Base-by-base conservation (phyloP, 2,329 filamentous ascomycete species). In the Beauveria sp. region DNA sequence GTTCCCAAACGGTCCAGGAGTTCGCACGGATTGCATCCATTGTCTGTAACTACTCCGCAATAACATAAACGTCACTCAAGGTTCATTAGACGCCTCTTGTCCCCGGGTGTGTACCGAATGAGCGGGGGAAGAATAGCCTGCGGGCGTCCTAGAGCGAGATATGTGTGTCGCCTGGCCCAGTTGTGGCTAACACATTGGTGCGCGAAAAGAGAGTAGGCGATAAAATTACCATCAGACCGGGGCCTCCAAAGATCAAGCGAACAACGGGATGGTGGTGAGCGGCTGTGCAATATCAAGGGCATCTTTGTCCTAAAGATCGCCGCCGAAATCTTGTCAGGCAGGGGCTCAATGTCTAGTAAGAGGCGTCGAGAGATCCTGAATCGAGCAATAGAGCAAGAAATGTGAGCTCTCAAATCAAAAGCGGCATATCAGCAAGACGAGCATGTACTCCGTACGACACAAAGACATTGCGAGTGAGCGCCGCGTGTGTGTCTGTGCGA, bases 131-230 rank as follows among this genome's bases (percentile, higher is more conserved):
- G 50, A 50, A 42, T 18, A 43, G 10, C 28, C n/a, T 57, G 55
- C 43, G 20, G 22, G 22, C n/a, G 42, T 42, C 51, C 22, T 12
- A 14, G 8, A 26, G 24, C 47, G 24, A 42, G 56, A 58, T 30
- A 8, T 4, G 28, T 26, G 30, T 22, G 47, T 50, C 42, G 55
- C 55, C 50, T 30, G 28, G 55, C 55, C 57, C 57, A 59, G 47
- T 59, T 59, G 57, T 59, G 57, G 57, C 57, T 59, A 59, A 45
- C 34, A 59, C 47, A 59, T 52, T 52, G 34, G n/a, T 26, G 34
- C 30, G 10, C 12, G 34, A 14, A 26, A 14, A 38, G 34, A 38
- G 24, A 22, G 49, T 53, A 46, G 26, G 24, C 49, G 49, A 60
- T 53, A 38, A 46, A 9, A 60, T 53, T 53, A 16, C 8, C 22